These are phyloP conservation scores for Neocallimastix lanati DNA, from an alignment of 192 early-diverging fungal genomes.

Conservation along the genomic window DNA sequence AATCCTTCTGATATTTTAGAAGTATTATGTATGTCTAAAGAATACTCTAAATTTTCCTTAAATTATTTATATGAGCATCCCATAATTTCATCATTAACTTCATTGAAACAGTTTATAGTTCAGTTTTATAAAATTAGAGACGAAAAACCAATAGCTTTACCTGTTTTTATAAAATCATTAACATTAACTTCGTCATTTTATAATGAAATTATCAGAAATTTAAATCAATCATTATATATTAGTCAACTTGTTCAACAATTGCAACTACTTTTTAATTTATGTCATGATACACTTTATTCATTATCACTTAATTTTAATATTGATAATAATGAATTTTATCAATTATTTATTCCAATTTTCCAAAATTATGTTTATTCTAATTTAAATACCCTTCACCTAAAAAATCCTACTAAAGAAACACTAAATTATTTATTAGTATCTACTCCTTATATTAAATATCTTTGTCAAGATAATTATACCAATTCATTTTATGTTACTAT, in stretches of 20 bases:
- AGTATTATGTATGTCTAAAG: background rate
- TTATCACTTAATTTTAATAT: background rate
- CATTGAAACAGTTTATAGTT: background rate
- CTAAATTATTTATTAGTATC: background rate
- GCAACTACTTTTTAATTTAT: background rate
- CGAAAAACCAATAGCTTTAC: background rate
- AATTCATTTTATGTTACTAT: background rate
- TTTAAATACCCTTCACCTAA: background rate
- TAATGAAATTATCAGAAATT: background rate
- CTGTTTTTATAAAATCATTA: background rate
- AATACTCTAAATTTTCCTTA: background rate
- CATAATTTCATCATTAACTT: background rate
- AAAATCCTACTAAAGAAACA: background rate
- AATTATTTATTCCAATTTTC: background rate
- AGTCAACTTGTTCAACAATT: background rate
- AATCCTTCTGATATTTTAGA: background rate
- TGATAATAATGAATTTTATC: background rate
- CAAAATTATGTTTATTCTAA: background rate
- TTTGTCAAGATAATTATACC: background rate
- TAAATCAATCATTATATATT: background rate
- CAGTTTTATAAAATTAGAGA: background rate
- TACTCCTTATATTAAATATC: background rate
- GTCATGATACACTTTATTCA: background rate
- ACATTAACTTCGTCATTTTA: background rate
- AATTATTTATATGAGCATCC: background rate